phyloP scores from a whole-genome alignment of 805 yeast species.

The Myxozyma monticola region DNA sequence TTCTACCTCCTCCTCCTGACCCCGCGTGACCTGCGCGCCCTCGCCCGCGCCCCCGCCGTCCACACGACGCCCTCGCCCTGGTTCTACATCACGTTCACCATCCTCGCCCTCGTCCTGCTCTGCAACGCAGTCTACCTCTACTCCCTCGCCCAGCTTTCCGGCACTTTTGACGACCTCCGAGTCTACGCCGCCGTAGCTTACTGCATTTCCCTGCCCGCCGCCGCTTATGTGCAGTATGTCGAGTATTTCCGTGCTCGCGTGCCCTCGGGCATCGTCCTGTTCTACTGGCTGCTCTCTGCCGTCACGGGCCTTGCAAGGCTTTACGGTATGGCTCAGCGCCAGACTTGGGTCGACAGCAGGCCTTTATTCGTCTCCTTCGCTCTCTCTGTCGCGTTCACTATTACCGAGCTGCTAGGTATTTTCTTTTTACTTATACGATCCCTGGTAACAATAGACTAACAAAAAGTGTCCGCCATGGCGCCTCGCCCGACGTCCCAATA shows the following conservation, averaged over 20 bases:
- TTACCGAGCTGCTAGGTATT: constrained; percentile 12
- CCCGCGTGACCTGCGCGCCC: constrained; percentile 15
- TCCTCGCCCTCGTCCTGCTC: constrained; percentile 5
- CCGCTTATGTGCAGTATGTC: constrained; percentile 53
- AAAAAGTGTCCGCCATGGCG: constrained; percentile 28
- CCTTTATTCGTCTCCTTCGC: constrained; percentile 1
- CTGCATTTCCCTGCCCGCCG: constrained; percentile 47
- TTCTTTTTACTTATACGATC: neutral
- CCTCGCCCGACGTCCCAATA: constrained; percentile 40
- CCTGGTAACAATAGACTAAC: neutral
- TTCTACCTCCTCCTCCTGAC: constrained; percentile 14
- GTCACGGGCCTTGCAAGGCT: constrained; percentile 31
- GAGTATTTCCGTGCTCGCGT: constrained; percentile 67
- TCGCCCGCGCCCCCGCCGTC: constrained; percentile 1
- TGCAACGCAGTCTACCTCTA: constrained; percentile 10
- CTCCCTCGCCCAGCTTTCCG: constrained; percentile 32
- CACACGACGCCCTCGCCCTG: constrained; percentile 1
- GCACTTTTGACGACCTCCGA: constrained; percentile 36
- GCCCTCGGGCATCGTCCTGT: constrained; percentile 64
- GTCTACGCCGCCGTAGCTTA: constrained; percentile 43
- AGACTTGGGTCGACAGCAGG: neutral
- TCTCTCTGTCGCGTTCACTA: constrained; percentile 7
- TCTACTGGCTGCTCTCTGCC: constrained; percentile 67
- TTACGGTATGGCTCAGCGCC: constrained; percentile 22
- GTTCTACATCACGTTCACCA: constrained; percentile 7